Evolutionary conservation across 176 grass and related monocot species (phyloP), one percentile per base, ranked within the genome.

Genomic region (Thalia dealbata): DNA sequence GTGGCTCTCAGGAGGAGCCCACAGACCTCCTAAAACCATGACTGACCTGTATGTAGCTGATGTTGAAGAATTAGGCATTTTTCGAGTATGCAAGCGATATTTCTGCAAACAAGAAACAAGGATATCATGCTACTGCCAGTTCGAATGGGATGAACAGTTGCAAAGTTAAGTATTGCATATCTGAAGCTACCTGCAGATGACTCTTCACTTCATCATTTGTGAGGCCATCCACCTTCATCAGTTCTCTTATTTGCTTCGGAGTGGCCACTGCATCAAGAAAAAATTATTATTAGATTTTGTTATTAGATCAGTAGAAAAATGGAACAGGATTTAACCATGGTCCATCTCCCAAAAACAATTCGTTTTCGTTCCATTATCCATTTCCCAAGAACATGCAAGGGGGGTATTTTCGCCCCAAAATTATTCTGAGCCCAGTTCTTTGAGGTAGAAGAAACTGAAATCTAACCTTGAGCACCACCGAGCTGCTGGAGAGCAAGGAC

Each of bases 171-270:
- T 19, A 50, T 48, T 69, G 26, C 32, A 69, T 44, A 24, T 29
- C 60, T 52, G 61, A 58, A 78, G 43, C 63, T 50, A 93, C 95
- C 85, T 99, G 95, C 78, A 99, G 88, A 79, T 99, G 95, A 81
- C 95, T 99, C 81, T 99, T 99, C 72, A 99, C 95, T 87, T 99
- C 90, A 58, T 99, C 95, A 50, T 99, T 99, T 55, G 95, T 95
- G 70, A 99, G 90, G 8, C 90, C 95, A 58, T 99, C 90, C 68
- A 99, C 85, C 54, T 87, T 90, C 95, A 99, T 99, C 76, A 99
- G 79, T 75, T 99, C 95, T 73, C 90, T 99, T 71, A 99, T 99
- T 67, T 95, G 90, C 78, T 99, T 95, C 35, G 95, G 95, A 59
- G 95, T 99, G 61, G 95, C 90, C 52, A 91, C 95, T 99, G 90